A percentile compares a stretch with the other conserved stretches of the same genome.
phyloP scores from a whole-genome alignment of 1,139 yeast genomes.

The Geotrichum aggregatum region DNA sequence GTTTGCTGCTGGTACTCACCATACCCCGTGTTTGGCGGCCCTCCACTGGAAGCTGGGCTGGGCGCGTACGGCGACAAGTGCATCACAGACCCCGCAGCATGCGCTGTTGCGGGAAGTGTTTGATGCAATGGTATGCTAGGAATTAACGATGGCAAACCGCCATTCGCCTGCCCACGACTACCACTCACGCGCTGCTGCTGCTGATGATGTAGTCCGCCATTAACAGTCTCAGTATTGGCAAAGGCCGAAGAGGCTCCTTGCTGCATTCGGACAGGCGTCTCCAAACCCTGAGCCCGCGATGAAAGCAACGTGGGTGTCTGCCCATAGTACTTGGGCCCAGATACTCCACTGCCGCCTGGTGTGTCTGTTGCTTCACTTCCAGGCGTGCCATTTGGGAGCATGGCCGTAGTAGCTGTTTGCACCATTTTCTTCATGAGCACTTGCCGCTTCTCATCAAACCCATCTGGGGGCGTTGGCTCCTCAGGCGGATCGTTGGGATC shows the following conservation, averaged over 20 bases:
- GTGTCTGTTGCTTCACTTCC: not conserved
- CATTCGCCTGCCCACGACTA: no score
- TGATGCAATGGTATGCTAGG: not conserved
- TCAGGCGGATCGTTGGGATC: constrained; percentile 66
- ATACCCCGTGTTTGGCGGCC: not conserved
- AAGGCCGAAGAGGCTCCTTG: not conserved
- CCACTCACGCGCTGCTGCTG: not conserved
- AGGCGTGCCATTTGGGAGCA: not conserved
- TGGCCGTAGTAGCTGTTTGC: not conserved
- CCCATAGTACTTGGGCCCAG: not conserved
- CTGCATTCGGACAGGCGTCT: not conserved
- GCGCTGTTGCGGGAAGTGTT: not conserved
- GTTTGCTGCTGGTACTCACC: not conserved
- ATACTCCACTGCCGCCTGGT: no score
- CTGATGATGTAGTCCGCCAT: not conserved
- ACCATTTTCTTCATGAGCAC: constrained; percentile 4
- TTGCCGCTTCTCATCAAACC: constrained; percentile 20
- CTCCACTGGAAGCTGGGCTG: not conserved
- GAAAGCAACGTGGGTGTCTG: not conserved
- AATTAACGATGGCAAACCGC: not conserved
- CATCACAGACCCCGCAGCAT: not conserved
- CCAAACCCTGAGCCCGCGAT: not conserved
- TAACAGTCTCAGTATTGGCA: not conserved
- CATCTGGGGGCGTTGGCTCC: constrained; percentile 51
- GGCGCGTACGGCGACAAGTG: constrained; percentile 1